These are phyloP conservation scores for Talaromyces borbonicus DNA, from an alignment of 495 filamentous ascomycete species.

Conservation along the genomic window DNA sequence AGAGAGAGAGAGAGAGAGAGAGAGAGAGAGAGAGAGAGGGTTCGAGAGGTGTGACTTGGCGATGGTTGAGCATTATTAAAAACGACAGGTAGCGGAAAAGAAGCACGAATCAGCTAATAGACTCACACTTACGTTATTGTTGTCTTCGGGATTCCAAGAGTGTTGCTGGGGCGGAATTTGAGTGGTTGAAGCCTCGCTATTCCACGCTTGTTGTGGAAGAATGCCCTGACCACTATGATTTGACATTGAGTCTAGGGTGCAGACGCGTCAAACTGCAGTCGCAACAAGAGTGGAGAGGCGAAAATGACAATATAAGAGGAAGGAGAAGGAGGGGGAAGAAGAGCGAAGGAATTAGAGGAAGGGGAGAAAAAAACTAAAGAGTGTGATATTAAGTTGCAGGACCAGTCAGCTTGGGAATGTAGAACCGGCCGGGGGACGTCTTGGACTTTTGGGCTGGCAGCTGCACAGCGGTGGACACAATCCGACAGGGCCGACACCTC, in stretches of 20 bases:
- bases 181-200: not conserved
- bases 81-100: too few relatives aligned
- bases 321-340: slow-evolving; percentile 7
- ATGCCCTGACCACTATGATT: slow-evolving; percentile 8
- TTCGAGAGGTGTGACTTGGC: not conserved
- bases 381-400: slow-evolving; percentile 7
- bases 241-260: slow-evolving; percentile 8
- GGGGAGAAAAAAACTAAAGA: slow-evolving; percentile 6
- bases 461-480: slow-evolving; percentile 6
- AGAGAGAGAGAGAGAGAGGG: too few relatives aligned
- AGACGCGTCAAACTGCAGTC: slow-evolving; percentile 9
- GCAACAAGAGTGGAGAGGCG: slow-evolving; percentile 5
- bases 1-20: not conserved
- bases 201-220: slow-evolving; percentile 8
- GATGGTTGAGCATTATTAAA: too few relatives aligned
- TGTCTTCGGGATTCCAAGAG: slow-evolving; percentile 3
- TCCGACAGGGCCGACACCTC: slow-evolving; percentile 8
- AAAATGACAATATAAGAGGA: slow-evolving; percentile 5
- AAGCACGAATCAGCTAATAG: not conserved
- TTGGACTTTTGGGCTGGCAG: slow-evolving; percentile 7
- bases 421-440: slow-evolving; percentile 3
- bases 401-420: slow-evolving; percentile 10
- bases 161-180: not conserved
- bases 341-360: slow-evolving; percentile 6
- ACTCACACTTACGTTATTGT: slow-evolving; percentile 6